Base-by-base conservation (phyloP, 352 stramenopile genomes). In the Hyaloperonospora brassicae region DNA sequence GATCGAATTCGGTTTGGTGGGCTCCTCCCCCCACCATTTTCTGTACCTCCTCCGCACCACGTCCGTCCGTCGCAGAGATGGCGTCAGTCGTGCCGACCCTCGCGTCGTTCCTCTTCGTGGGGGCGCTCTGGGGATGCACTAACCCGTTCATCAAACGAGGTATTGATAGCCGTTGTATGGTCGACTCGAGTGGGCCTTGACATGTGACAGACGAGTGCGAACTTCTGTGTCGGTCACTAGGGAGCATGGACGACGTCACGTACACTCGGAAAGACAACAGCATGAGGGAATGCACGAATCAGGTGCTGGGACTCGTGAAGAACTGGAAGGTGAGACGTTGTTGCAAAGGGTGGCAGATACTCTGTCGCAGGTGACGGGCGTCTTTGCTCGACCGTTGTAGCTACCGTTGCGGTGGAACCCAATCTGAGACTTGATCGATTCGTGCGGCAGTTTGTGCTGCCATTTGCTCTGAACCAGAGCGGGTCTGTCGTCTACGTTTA, bases 101-200 rank as follows among this genome's bases (percentile, higher is more conserved):
- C 35, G 57, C 89, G 43, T 89, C 79, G 34, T 91, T 93, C 57
- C 65, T 93, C 24, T 70, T 89, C 47, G 79, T 93, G 36, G 81
- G 84, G n/a, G 81, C 81, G 17, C 70, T 93, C 1, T 93, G 84
- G 84, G 84, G 84, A 1, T 93, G 84, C 59, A 93, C 84, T 4
- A 93, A 93, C 56, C 84, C 84, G 1, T 63, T 93, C 27, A 88
- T 93, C 47, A 93, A 93, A 55, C 54, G 60, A 77, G 83, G 83
- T 87, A 34, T 2, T 23, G 47, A 25, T 27, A 21, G 8, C 31
- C 27, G 5, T 51, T 38, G 23, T 12, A 23, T 24, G 23, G 5
- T 44, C 10, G 39, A 6, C 14, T 40, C 22, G 36, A 10, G 22
- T n/a, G 25, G 22, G 9, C 1, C 17, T 10, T 2, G 5, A 50